These are phyloP conservation scores for Dryadomyces quercivorus DNA, from an alignment of 2,329 filamentous ascomycete species.

Conservation along the genomic window DNA sequence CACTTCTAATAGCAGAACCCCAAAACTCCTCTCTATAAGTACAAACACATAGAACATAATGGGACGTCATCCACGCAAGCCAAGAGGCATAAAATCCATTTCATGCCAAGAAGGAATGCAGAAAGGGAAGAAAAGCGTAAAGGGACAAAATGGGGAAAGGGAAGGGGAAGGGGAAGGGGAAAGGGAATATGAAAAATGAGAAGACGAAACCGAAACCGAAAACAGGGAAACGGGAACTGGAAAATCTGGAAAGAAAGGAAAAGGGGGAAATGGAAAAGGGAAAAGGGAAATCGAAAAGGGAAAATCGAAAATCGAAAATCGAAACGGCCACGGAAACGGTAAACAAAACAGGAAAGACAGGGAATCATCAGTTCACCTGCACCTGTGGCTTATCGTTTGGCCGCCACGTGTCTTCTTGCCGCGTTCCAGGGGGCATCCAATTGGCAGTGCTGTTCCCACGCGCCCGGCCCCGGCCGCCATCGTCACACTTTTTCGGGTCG, in stretches of 20 bases:
- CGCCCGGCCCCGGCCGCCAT: conserved; percentile 24
- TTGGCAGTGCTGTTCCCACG: conserved; percentile 34
- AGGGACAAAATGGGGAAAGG: not conserved
- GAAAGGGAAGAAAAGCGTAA: not conserved
- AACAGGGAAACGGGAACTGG: not conserved
- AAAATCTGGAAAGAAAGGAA: not conserved
- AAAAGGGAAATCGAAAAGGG: not conserved
- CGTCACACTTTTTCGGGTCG: conserved; percentile 47
- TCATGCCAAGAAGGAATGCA: not conserved
- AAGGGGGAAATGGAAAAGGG: no score
- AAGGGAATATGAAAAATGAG: not conserved
- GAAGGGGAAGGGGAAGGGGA: no score
- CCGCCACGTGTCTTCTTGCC: conserved; percentile 74
- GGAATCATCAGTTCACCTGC: conserved; percentile 4
- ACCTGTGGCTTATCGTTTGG: conserved; percentile 21
- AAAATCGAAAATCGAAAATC: not conserved
- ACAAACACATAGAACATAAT: conserved; percentile 3
- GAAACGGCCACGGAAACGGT: not conserved
- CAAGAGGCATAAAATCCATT: not conserved
- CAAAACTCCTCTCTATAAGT: conserved; percentile 11
- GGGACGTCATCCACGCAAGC: not conserved
- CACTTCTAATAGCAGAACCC: conserved; percentile 1
- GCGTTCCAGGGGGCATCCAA: conserved; percentile 73
- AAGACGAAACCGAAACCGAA: not conserved
- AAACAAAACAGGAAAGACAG: not conserved